Percentiles rank a stretch among this genome's conserved stretches.
Evolutionary conservation across 2,329 filamentous ascomycete genomes (phyloP).

Genomic region (Helotiales sp.): DNA sequence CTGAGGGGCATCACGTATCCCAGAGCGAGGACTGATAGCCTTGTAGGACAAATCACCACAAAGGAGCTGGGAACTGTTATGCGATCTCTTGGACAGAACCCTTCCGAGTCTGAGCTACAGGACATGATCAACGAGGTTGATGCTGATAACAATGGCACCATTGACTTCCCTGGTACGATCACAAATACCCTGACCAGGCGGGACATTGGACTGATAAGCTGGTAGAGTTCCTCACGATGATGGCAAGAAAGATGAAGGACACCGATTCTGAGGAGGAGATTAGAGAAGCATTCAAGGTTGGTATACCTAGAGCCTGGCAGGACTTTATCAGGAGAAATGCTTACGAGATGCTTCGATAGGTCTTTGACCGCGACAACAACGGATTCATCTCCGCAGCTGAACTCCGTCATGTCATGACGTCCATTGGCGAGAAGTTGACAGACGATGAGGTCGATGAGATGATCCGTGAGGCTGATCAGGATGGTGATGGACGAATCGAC

Average conservation of each 20-base stretch:
- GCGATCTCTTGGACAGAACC: constrained; percentile 87
- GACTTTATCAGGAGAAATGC: not conserved
- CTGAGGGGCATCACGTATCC: not conserved
- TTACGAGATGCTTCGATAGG: constrained; percentile 42
- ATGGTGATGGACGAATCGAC: constrained; percentile 85
- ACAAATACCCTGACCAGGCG: not conserved
- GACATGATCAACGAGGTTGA: constrained; percentile 96
- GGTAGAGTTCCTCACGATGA: constrained; percentile 87
- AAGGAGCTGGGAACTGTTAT: constrained; percentile 90
- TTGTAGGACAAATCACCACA: constrained; percentile 81
- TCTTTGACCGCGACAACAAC: constrained; percentile 89
- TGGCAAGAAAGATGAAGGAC: constrained; percentile 93
- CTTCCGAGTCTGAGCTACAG: constrained; percentile 85
- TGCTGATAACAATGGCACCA: constrained; percentile 89
- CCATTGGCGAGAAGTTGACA: constrained; percentile 87
- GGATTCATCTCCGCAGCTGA: constrained; percentile 88
- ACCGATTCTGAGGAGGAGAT: constrained; percentile 91
- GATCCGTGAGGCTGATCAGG: constrained; percentile 89
- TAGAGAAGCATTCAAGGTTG: constrained; percentile 82
- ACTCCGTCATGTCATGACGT: constrained; percentile 88
- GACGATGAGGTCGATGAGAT: constrained; percentile 92
- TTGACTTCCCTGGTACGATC: constrained; percentile 80
- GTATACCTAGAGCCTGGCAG: constrained; percentile 11
- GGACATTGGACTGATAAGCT: constrained; percentile 24
- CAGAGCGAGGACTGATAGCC: constrained; percentile 21